Evolutionary conservation across 2,329 filamentous ascomycete genomes (phyloP), one percentile per base, ranked within the genome.

Genomic region (Stagonosporopsis chrysanthemi): DNA sequence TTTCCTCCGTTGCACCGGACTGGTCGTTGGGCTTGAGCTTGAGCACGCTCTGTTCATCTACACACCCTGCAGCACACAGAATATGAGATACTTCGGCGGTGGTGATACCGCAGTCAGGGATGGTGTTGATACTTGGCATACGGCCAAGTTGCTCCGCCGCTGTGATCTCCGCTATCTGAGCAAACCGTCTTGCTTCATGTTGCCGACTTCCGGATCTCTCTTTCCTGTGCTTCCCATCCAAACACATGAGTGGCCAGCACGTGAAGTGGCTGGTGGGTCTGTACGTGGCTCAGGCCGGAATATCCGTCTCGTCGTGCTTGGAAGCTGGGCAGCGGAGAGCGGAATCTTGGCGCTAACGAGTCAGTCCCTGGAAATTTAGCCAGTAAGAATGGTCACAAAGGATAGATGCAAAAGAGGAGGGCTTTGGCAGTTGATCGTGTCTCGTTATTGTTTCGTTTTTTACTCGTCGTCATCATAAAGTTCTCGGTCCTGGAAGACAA

Each of bases 401-500:
- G 11, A 4, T 14, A 35, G 14, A 17, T 19, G 22, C 44, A 43
- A 29, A 43, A 11, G 9, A 36, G 1, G 23, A 29, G 15, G 14
- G 15, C n/a, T 2, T 15, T 22, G 40, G 24, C 2, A 22, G 33
- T 38, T 24, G 9, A 39, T 44, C 31, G 14, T 29, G 23, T 52
- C 49, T 44, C 40, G 15, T 43, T 33, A 22, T 53, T 33, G 6
- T 41, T 41, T 26, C 31, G 9, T 11, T 35, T 36, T 36, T 60
- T 43, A 71, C 22, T 85, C 79, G 61, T 83, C 84, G 45, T 80
- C 74, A 52, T 85, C 82, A 52, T 90, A 86, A 29, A 84, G 84
- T 70, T 92, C 88, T 23, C 91, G 84, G 58, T 95, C 90, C 45
- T 88, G 84, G 73, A 97, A 97, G 19, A 84, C 80, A 84, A 97